These are phyloP conservation scores for Trypanosomatidae sp. DNA, from an alignment of 208 protist species.

Conservation along the genomic window DNA sequence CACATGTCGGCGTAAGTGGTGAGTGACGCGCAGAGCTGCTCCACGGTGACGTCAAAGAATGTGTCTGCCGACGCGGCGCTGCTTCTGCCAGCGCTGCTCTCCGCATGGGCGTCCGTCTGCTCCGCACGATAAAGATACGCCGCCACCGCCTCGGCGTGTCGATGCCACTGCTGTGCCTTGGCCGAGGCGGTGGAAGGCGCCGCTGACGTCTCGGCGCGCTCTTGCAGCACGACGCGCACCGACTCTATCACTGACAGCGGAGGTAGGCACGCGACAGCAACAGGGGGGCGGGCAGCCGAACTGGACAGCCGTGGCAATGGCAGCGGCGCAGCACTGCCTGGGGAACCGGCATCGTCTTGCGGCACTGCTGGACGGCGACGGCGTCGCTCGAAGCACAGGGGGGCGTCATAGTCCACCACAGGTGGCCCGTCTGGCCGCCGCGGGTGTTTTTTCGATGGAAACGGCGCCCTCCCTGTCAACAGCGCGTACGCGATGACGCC, in stretches of 20 bases:
- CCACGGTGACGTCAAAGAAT: slow-evolving; percentile 22
- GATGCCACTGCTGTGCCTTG: slow-evolving; percentile 15
- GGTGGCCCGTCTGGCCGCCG: slow-evolving; percentile 17
- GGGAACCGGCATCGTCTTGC: neutral
- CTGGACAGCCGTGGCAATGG: neutral
- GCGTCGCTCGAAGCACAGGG: slow-evolving; percentile 15
- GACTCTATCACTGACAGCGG: slow-evolving; percentile 19
- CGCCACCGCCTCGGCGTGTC: slow-evolving; percentile 19
- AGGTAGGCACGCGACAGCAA: slow-evolving; percentile 6
- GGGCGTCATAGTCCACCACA: slow-evolving; percentile 31
- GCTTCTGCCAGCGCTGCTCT: slow-evolving; percentile 2
- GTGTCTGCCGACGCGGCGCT: neutral
- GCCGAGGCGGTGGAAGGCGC: neutral
- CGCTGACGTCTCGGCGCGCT: neutral
- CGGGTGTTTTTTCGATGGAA: slow-evolving; percentile 22
- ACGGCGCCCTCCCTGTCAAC: slow-evolving; percentile 45
- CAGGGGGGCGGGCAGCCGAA: neutral
- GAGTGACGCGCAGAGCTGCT: slow-evolving; percentile 18
- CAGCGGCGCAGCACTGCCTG: slow-evolving; percentile 1
- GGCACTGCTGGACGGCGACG: slow-evolving; percentile 4
- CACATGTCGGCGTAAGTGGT: slow-evolving; percentile 19
- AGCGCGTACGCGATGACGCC: slow-evolving; percentile 66
- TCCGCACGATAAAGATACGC: slow-evolving; percentile 12
- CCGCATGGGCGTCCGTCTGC: neutral
- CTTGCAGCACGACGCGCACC: slow-evolving; percentile 11